phyloP scores from a whole-genome alignment of 2,329 filamentous ascomycete genomes.

The Geoglossum cookeanum region DNA sequence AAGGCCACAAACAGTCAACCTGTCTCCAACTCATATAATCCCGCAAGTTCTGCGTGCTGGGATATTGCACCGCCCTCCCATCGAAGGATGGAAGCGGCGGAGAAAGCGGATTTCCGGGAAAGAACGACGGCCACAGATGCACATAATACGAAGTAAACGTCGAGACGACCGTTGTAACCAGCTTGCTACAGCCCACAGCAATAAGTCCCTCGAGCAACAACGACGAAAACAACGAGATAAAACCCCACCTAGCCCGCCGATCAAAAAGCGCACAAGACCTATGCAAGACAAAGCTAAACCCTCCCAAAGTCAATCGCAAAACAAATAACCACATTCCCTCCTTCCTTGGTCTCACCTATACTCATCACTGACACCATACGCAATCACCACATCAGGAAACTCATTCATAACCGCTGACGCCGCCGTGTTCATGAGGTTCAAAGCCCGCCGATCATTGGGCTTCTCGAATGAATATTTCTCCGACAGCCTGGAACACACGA shows the following conservation, averaged over 20 bases:
- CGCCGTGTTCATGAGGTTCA: conserved; percentile 87
- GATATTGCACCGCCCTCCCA: conserved; percentile 78
- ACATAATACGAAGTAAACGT: conserved; percentile 89
- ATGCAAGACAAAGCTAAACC: conserved; percentile 64
- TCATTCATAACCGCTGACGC: conserved; percentile 72
- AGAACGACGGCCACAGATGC: conserved; percentile 57
- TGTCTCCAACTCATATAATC: conserved; percentile 98
- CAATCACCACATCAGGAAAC: conserved; percentile 67
- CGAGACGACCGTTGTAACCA: conserved; percentile 78
- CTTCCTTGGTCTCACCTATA: conserved; percentile 40
- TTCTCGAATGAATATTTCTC: conserved; percentile 72
- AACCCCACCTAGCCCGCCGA: conserved; percentile 48
- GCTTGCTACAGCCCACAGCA: conserved; percentile 40
- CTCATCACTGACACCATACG: conserved; percentile 89
- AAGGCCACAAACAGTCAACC: conserved; percentile 58
- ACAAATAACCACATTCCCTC: background rate
- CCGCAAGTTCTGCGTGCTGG: conserved; percentile 58
- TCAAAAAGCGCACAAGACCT: conserved; percentile 71
- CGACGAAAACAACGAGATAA: background rate
- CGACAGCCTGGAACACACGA: conserved; percentile 41
- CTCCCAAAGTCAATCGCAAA: conserved; percentile 6
- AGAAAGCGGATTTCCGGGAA: conserved; percentile 50
- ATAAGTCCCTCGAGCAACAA: conserved; percentile 1
- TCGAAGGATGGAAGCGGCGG: conserved; percentile 78
- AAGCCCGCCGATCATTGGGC: conserved; percentile 72